Evolutionary conservation across 2,329 filamentous ascomycete species (phyloP).

Genomic region (Byssoonygena ceratinophila): DNA sequence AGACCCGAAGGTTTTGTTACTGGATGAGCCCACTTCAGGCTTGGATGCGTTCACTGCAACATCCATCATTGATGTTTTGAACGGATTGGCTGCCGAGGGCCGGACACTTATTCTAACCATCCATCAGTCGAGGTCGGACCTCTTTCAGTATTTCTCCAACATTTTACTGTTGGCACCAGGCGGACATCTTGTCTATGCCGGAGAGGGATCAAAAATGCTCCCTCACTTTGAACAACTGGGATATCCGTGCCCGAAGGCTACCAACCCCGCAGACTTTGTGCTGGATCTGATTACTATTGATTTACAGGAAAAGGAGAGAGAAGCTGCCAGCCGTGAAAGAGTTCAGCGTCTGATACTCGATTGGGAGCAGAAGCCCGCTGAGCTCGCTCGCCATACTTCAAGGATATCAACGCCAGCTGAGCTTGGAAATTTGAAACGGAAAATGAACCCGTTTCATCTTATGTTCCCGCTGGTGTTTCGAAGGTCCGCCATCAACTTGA

Average conservation of each 20-base stretch:
- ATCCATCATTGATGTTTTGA: conserved; percentile 64
- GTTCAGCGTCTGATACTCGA: conserved; percentile 51
- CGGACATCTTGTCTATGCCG: conserved; percentile 58
- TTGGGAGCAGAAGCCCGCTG: conserved; percentile 38
- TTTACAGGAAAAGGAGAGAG: conserved; percentile 53
- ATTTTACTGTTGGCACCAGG: conserved; percentile 60
- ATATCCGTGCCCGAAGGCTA: conserved; percentile 55
- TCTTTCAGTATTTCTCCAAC: conserved; percentile 62
- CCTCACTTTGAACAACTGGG: conserved; percentile 52
- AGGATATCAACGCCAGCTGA: conserved; percentile 58
- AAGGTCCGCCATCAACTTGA: conserved; percentile 58
- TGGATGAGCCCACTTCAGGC: conserved; percentile 68
- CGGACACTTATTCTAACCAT: conserved; percentile 67
- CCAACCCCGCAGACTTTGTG: conserved; percentile 68
- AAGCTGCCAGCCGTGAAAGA: conserved; percentile 52
- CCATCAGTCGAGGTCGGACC: conserved; percentile 63
- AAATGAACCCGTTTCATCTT: conserved; percentile 49
- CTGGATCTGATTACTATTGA: conserved; percentile 68
- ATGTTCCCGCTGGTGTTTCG: conserved; percentile 59
- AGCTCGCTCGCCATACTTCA: conserved; percentile 24
- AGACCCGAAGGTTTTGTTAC: conserved; percentile 59
- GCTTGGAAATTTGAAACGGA: conserved; percentile 56
- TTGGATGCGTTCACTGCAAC: conserved; percentile 67
- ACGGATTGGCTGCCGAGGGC: conserved; percentile 60
- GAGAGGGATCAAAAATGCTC: conserved; percentile 53